Conservation (phyloP, 441 rosid genomes). For the Euphorbia schlechtendalii region DNA sequence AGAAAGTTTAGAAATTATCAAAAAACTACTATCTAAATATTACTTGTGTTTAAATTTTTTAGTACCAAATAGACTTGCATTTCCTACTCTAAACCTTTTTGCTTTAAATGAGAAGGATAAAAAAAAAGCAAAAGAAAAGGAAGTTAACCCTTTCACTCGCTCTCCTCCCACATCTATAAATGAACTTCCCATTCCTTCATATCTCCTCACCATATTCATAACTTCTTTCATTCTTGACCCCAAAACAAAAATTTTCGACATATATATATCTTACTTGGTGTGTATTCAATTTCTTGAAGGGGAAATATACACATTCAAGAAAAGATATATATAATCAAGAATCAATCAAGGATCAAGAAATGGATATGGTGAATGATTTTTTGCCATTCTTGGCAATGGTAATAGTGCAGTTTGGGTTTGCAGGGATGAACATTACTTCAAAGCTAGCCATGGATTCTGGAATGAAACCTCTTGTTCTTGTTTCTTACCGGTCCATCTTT, state of each 20-base stretch:
- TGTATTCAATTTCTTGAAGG: neutral
- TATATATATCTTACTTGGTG: conserved; percentile 1
- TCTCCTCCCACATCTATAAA: neutral
- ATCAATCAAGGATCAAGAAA: conserved; percentile 10
- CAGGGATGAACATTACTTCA: conserved; percentile 80
- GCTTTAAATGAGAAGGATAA: neutral
- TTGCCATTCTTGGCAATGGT: conserved; percentile 77
- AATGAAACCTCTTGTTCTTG: conserved; percentile 80
- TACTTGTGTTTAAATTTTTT: too few relatives aligned
- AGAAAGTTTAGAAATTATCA: too few relatives aligned
- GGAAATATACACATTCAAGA: neutral
- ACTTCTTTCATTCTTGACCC: neutral
- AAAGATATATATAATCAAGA: neutral
- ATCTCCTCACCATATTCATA: neutral
- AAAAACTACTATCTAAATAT: too few relatives aligned
- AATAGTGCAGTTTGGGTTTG: conserved; percentile 60
- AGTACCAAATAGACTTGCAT: neutral
- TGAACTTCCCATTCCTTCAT: neutral
- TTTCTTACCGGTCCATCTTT: conserved; percentile 68
- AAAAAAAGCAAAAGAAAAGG: neutral
- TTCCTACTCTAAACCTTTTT: neutral
- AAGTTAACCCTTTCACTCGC: neutral
- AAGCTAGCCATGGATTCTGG: conserved; percentile 90
- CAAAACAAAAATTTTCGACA: neutral
- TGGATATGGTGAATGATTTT: conserved; percentile 35